These are phyloP conservation scores for Trifolium repens DNA, from an alignment of 306 rosid genomes.

Conservation along the genomic window DNA sequence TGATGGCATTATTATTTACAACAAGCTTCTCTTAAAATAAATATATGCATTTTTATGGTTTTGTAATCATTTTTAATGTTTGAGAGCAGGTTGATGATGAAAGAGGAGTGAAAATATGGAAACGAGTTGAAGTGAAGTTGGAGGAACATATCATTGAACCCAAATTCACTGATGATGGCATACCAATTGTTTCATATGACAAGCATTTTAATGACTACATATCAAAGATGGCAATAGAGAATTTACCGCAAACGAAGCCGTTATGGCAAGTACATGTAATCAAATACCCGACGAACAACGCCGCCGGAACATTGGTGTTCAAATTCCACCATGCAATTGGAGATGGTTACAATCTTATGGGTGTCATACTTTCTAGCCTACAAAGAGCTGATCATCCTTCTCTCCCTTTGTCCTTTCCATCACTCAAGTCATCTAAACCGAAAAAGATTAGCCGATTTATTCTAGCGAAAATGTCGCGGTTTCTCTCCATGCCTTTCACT, in stretches of 20 bases:
- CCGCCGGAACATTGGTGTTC: slow-evolving; percentile 16
- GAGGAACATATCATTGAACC: slow-evolving; percentile 33
- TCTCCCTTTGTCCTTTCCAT: slow-evolving; percentile 34
- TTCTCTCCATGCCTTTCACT: slow-evolving; percentile 20
- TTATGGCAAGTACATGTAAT: slow-evolving; percentile 36
- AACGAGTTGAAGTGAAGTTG: slow-evolving; percentile 28
- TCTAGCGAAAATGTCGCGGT: not conserved
- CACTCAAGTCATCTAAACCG: not conserved
- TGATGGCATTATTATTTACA: not conserved
- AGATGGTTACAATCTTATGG: slow-evolving; percentile 54
- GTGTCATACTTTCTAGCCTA: slow-evolving; percentile 45
- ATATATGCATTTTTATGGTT: not conserved
- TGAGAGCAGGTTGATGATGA: slow-evolving; percentile 20
- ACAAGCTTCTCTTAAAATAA: not conserved
- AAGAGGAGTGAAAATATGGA: slow-evolving; percentile 38
- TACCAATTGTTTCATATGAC: slow-evolving; percentile 14
- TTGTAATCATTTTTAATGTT: not conserved
- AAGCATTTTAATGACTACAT: slow-evolving; percentile 15
- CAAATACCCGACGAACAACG: slow-evolving; percentile 23
- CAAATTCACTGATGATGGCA: not conserved
- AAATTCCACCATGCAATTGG: slow-evolving; percentile 57
- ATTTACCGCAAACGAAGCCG: slow-evolving; percentile 15
- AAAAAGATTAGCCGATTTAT: not conserved
- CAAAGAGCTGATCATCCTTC: slow-evolving; percentile 40
- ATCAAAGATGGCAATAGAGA: slow-evolving; percentile 11